phyloP scores from a whole-genome alignment of 2,329 filamentous ascomycete species.

The Apiospora saccharicola region DNA sequence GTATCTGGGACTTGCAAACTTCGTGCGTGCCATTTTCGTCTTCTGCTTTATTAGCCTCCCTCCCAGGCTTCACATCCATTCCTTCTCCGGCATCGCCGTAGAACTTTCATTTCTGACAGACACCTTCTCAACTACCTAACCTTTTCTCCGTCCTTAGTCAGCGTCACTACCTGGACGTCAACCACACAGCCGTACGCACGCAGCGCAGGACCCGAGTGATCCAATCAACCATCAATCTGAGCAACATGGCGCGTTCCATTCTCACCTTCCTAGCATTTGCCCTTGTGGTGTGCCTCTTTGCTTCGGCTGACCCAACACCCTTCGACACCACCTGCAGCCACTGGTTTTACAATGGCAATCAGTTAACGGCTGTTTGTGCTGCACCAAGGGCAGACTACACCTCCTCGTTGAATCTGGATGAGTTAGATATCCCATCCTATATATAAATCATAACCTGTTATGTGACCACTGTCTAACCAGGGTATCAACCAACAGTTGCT shows the following conservation, averaged over 20 bases:
- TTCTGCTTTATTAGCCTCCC: neutral
- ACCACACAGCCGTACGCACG: too few species aligned
- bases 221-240: neutral
- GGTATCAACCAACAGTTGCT: neutral
- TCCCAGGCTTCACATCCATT: too few species aligned
- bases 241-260: neutral
- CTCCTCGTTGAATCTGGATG: neutral
- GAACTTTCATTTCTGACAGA: too few species aligned
- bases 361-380: neutral
- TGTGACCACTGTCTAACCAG: neutral
- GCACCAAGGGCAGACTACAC: neutral
- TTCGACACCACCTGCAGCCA: neutral
- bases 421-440: neutral
- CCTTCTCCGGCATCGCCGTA: neutral
- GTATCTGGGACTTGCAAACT: neutral
- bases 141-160: neutral
- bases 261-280: neutral
- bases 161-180: neutral
- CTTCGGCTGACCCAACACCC: neutral
- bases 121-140: neutral
- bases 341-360: neutral
- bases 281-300: neutral
- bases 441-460: too few species aligned
- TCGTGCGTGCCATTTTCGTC: neutral
- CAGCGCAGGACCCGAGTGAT: neutral